Evolutionary conservation across 768 basidiomycete species (phyloP).

Genomic region (Termitomyces eurrhizus): DNA sequence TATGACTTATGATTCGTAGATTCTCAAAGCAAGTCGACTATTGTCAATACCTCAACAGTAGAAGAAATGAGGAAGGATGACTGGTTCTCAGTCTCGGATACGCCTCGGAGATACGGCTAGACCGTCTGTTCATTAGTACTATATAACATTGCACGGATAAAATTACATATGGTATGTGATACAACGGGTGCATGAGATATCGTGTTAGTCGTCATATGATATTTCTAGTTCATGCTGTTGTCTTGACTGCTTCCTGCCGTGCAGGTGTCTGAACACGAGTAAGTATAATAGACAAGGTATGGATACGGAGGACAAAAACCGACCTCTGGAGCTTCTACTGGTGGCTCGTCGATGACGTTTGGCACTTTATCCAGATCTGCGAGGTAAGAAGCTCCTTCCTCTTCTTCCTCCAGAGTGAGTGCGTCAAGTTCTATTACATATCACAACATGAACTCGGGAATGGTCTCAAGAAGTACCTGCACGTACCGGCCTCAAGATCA

Average conservation of each 20-base stretch:
- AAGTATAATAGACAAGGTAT: not conserved
- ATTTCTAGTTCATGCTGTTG: conserved; percentile 32
- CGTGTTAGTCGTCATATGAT: conserved; percentile 8
- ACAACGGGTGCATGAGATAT: conserved; percentile 11
- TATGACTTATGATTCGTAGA: conserved; percentile 36
- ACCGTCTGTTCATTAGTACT: conserved; percentile 7
- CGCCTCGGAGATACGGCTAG: conserved; percentile 65
- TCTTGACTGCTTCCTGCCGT: conserved; percentile 52
- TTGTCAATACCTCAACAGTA: conserved; percentile 65
- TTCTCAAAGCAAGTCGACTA: conserved; percentile 79
- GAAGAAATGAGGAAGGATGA: conserved; percentile 66
- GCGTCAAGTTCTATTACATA: conserved; percentile 80
- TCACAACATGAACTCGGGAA: not conserved
- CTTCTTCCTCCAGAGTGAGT: conserved; percentile 86
- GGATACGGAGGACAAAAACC: conserved; percentile 15
- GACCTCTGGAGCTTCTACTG: conserved; percentile 66
- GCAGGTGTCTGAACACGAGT: conserved; percentile 32
- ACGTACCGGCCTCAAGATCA: conserved; percentile 89
- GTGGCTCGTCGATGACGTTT: conserved; percentile 89
- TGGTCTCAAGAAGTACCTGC: not conserved
- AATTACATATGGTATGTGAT: conserved; percentile 18
- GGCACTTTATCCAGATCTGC: conserved; percentile 82
- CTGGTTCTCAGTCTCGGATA: conserved; percentile 66
- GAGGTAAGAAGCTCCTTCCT: conserved; percentile 88
- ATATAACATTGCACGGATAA: conserved; percentile 2